A percentile compares a stretch with the other conserved stretches of the same genome.
These are phyloP conservation scores for Cucurbita ficifolia DNA, from an alignment of 306 rosid genomes.

Conservation along the genomic window DNA sequence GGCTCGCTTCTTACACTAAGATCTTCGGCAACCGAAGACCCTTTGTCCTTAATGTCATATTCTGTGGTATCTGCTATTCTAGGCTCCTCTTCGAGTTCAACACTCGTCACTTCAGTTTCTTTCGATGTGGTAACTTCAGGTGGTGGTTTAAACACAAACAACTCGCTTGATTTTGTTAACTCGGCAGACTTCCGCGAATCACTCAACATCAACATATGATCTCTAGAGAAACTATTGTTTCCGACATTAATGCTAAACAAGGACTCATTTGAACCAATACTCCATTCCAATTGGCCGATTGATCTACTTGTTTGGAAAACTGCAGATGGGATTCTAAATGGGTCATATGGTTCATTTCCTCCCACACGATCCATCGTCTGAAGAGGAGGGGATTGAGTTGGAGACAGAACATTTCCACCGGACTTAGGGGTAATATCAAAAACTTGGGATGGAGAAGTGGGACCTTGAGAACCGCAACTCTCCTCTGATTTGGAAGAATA, in stretches of 20 bases:
- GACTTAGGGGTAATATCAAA: constrained; percentile 11
- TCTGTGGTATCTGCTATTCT: constrained; percentile 10
- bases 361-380: constrained; percentile 60
- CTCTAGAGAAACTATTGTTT: constrained; percentile 41
- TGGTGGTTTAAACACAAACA: constrained; percentile 7
- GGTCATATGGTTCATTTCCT: constrained; percentile 43
- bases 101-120: constrained; percentile 10
- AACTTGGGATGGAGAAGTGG: constrained; percentile 15
- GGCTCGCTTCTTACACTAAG: neutral
- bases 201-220: constrained; percentile 9
- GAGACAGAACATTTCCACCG: constrained; percentile 11
- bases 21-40: neutral
- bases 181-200: constrained; percentile 24
- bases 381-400: constrained; percentile 29
- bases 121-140: constrained; percentile 11
- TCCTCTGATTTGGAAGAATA: constrained; percentile 20
- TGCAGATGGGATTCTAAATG: constrained; percentile 50
- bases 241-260: constrained; percentile 70
- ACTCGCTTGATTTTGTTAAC: constrained; percentile 28
- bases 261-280: constrained; percentile 68
- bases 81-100: constrained; percentile 5
- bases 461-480: constrained; percentile 3
- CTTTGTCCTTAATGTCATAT: constrained; percentile 10
- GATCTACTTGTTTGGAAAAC: constrained; percentile 31
- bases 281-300: constrained; percentile 51